Base-by-base conservation (phyloP, 2,329 filamentous ascomycete genomes). In the Balansia obtecta region DNA sequence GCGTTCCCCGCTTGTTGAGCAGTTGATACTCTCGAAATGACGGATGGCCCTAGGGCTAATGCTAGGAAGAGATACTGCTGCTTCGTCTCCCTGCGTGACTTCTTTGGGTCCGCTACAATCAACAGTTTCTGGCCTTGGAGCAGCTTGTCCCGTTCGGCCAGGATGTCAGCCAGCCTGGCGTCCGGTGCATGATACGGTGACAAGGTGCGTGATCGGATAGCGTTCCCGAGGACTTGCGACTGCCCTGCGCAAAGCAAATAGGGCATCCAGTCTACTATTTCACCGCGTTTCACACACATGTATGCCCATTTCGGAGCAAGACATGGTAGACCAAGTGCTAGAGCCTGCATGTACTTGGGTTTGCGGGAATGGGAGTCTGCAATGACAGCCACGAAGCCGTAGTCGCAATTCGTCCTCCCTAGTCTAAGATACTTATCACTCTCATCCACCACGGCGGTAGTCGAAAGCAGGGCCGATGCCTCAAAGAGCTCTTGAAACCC, bases 261-360 rank as follows among this genome's bases (percentile, higher is more conserved):
- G 1, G 82, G 79, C 8, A 76, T 71, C 86, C 90, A 96, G 48
- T 86, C 78, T 0, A 94, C 67, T 0, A 91, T 66, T 8, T 68
- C 62, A 6, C 73, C 71, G 33, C 79, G 78, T 1, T 73, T 65
- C 3, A 91, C 65, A 54, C 87, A 95, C 46, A 85, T 77, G 27
- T 79, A 74, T 45, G 95, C 71, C 91, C 93, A 98, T 50, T 83
- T 82, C 6, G 82, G 77, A 6, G 88, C 85, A 1, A 98, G 73
- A 60, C 90, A 95, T 0, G 93, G 93, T 0, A 98, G 68, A 1
- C 88, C 88, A 0, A 98, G 77, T 0, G 93, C 90, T 2, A 98
- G 77, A 0, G 93, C 93, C 68, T 97, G 90, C 75, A 97, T 86
- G 65, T 93, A 96, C 63, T 97, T 98, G 46, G 83, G 79, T 55